Percentiles rank a stretch among this genome's conserved stretches.
phyloP scores from a whole-genome alignment of 2,329 filamentous ascomycete genomes.

The Penicillium sp. region DNA sequence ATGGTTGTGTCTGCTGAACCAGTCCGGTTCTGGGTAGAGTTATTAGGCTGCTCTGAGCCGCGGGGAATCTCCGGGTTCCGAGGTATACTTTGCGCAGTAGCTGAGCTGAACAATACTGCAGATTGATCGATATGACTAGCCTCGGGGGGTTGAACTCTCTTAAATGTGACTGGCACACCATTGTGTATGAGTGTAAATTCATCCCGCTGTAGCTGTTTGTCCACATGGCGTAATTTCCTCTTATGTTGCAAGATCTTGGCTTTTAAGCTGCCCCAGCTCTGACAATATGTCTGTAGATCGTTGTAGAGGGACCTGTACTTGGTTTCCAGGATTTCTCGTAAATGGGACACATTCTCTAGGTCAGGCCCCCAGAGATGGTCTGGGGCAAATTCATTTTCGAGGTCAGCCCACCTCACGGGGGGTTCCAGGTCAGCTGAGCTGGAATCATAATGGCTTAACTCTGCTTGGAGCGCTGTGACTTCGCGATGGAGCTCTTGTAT shows the following conservation, averaged over 20 bases:
- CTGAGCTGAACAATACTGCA: not conserved
- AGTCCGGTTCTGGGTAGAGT: not conserved
- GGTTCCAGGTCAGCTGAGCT: constrained; percentile 13
- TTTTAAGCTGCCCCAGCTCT: constrained; percentile 31
- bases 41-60: not conserved
- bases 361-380: constrained; percentile 17
- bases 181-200: constrained; percentile 32
- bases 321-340: constrained; percentile 20
- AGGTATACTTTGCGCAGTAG: not conserved
- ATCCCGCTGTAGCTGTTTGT: constrained; percentile 28
- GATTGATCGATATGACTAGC: not conserved
- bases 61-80: not conserved
- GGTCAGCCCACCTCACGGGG: constrained; percentile 10
- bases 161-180: constrained; percentile 30
- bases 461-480: constrained; percentile 20
- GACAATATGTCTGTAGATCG: constrained; percentile 28
- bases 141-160: constrained; percentile 16
- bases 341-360: constrained; percentile 12
- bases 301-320: constrained; percentile 36
- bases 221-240: constrained; percentile 32
- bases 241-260: constrained; percentile 35
- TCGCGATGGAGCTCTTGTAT: constrained; percentile 24
- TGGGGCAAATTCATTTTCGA: constrained; percentile 31
- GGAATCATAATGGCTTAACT: constrained; percentile 19
- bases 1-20: not conserved